Evolutionary conservation across 225 moss, liverwort and hornwort genomes (phyloP), one percentile per base, ranked within the genome.

Genomic region (Asterella californica): DNA sequence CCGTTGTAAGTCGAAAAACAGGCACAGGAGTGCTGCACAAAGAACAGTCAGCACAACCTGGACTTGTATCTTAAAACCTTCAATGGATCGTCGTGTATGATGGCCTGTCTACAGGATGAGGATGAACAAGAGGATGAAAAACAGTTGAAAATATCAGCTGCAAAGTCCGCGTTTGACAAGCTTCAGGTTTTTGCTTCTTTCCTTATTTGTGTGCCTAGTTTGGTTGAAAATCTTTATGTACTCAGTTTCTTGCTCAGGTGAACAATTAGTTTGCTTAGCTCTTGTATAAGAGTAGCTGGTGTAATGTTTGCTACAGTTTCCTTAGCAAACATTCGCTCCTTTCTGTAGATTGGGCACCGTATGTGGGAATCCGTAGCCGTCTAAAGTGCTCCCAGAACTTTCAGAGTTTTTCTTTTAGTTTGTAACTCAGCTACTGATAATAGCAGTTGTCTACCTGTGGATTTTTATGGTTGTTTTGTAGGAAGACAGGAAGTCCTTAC

Each of bases 401-500:
- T 10, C 48, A 15, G 27, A 71, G 15, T 67, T 33, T 32, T 5
- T 53, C 15, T 30, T 18, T 38, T 21, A 36, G 48, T 36, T 34
- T 18, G 34, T 36, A 21, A 8, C 21, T 37, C 22, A n/a, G 74
- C 74, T 52, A 52, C 52, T 74, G 55, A 37, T 37, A 34, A 38
- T 33, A 38, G 34, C 21, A 76, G 49, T 34, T 75, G 18, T 75
- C 10, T 60, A 57, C n/a, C 2, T 46, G 75, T 50, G 75, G 7
- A 24, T 76, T 9, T 38, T 59, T 9, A 33, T 60, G 59, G 59
- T 37, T 76, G 2, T 68, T 60, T 34, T 79, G 46, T 45, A 80
- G 80, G 84, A 87, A 49, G 87, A 84, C 64, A 84, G 87, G 76
- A 87, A 82, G 78, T 37, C 79, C 25, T 72, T 87, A 25, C 87